These are phyloP conservation scores for Rhododendron griersonianum DNA, from an alignment of 148 eudicot species.

Conservation along the genomic window DNA sequence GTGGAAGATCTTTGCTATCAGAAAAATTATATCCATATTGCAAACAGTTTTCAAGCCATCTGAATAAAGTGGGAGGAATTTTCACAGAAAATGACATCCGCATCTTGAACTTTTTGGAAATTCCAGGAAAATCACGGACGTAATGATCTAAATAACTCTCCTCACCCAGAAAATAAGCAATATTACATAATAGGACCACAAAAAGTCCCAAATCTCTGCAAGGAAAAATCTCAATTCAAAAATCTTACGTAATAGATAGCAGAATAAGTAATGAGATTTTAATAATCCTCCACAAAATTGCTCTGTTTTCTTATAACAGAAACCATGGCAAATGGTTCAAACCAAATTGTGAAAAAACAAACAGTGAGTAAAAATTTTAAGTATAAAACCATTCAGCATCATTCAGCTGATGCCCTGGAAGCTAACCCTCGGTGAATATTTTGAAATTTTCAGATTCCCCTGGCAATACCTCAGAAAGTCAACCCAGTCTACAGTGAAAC, in stretches of 20 bases:
- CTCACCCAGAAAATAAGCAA: slow-evolving; percentile 66
- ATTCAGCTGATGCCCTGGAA: not conserved
- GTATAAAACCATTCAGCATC: not conserved
- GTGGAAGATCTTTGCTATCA: slow-evolving; percentile 61
- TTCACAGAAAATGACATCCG: slow-evolving; percentile 31
- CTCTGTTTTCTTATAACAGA: not conserved
- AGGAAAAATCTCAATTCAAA: not conserved
- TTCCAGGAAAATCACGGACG: slow-evolving; percentile 82
- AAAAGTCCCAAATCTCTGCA: slow-evolving; percentile 84
- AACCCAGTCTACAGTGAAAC: not conserved
- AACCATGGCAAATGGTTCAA: not conserved
- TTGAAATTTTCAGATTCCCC: not conserved
- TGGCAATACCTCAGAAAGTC: not conserved
- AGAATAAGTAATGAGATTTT: not conserved
- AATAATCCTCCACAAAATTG: not conserved
- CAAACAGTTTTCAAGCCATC: slow-evolving; percentile 92
- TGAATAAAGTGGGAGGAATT: slow-evolving; percentile 74
- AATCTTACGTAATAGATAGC: slow-evolving; percentile 2
- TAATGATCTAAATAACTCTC: slow-evolving; percentile 75
- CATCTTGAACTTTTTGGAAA: slow-evolving; percentile 40
- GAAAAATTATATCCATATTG: slow-evolving; percentile 54
- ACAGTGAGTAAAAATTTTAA: not conserved
- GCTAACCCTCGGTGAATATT: not conserved
- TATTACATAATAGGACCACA: slow-evolving; percentile 55
- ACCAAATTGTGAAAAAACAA: not conserved